phyloP scores from a whole-genome alignment of 805 yeast genomes.

The Kodamaea restingae region DNA sequence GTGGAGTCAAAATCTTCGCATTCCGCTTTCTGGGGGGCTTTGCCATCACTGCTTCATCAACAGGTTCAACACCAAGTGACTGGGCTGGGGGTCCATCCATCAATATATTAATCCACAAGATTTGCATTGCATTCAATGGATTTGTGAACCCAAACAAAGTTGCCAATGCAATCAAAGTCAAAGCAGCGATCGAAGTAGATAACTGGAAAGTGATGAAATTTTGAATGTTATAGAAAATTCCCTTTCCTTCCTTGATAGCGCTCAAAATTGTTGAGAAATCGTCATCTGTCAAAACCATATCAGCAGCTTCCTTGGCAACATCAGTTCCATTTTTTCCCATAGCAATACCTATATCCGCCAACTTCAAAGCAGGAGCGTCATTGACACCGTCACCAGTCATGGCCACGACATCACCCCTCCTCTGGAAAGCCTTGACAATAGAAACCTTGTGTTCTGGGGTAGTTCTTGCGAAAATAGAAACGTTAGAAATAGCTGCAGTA shows the following conservation, averaged over 20 bases:
- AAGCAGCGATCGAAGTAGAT: slow-evolving; percentile 93
- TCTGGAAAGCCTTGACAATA: slow-evolving; percentile 84
- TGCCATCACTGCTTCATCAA: slow-evolving; percentile 90
- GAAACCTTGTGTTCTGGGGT: slow-evolving; percentile 91
- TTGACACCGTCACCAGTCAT: slow-evolving; percentile 99
- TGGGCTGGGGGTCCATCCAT: slow-evolving; percentile 99
- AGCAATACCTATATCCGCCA: slow-evolving; percentile 94
- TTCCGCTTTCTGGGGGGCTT: slow-evolving; percentile 92
- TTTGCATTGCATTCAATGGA: slow-evolving; percentile 97
- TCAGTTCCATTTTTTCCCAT: slow-evolving; percentile 95
- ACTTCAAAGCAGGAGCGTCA: slow-evolving; percentile 96
- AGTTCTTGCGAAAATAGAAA: slow-evolving; percentile 89
- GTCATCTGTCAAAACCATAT: slow-evolving; percentile 95
- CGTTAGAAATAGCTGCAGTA: slow-evolving; percentile 71
- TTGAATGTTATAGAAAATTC: slow-evolving; percentile 93
- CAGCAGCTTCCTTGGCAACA: slow-evolving; percentile 97
- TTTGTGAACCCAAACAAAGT: slow-evolving; percentile 86
- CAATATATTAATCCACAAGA: slow-evolving; percentile 91
- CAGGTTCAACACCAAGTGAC: slow-evolving; percentile 95
- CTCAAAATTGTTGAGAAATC: slow-evolving; percentile 90
- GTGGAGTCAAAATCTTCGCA: slow-evolving; percentile 74
- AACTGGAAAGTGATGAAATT: slow-evolving; percentile 92
- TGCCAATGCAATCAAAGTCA: slow-evolving; percentile 80
- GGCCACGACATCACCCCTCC: slow-evolving; percentile 92
- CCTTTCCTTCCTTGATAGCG: slow-evolving; percentile 87